phyloP scores from a whole-genome alignment of 1,284 basidiomycete species.

The Cryptococcus floricola region DNA sequence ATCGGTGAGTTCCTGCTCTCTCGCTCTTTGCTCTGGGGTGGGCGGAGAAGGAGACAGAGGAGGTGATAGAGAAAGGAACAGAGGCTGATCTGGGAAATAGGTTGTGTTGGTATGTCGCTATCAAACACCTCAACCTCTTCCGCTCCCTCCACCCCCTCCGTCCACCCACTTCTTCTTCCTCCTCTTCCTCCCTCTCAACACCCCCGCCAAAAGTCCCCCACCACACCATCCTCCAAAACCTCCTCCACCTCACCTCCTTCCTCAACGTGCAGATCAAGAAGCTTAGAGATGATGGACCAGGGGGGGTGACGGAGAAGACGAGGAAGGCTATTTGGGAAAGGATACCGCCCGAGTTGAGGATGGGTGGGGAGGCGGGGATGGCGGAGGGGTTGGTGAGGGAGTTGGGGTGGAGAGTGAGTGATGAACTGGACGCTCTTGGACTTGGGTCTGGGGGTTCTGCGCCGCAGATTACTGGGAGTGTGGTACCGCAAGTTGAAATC shows the following conservation, averaged over 20 bases:
- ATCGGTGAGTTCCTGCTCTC: slow-evolving; percentile 56
- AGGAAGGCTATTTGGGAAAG: slow-evolving; percentile 70
- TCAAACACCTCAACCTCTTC: slow-evolving; percentile 68
- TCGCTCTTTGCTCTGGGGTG: no score
- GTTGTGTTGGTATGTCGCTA: slow-evolving; percentile 83
- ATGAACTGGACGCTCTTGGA: not conserved
- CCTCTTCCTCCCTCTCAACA: not conserved
- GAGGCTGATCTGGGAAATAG: slow-evolving; percentile 47
- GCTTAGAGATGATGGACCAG: slow-evolving; percentile 56
- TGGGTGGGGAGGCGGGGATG: slow-evolving; percentile 48
- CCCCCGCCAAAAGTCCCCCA: slow-evolving; percentile 7
- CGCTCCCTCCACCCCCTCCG: slow-evolving; percentile 60
- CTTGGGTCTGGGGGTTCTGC: not conserved
- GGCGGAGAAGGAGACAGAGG: no score
- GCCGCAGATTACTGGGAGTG: not conserved
- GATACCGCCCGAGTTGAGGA: slow-evolving; percentile 70
- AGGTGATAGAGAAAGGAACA: no score
- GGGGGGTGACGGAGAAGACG: slow-evolving; percentile 70
- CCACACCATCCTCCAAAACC: slow-evolving; percentile 64
- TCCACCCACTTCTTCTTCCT: slow-evolving; percentile 8
- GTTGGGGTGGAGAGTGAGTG: not conserved
- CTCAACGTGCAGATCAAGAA: slow-evolving; percentile 69
- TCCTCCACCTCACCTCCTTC: slow-evolving; percentile 68
- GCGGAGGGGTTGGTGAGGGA: not conserved
- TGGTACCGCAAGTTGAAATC: not conserved